Base-by-base conservation (phyloP, 2,329 filamentous ascomycete genomes). In the Aspergillus pseudonomiae region DNA sequence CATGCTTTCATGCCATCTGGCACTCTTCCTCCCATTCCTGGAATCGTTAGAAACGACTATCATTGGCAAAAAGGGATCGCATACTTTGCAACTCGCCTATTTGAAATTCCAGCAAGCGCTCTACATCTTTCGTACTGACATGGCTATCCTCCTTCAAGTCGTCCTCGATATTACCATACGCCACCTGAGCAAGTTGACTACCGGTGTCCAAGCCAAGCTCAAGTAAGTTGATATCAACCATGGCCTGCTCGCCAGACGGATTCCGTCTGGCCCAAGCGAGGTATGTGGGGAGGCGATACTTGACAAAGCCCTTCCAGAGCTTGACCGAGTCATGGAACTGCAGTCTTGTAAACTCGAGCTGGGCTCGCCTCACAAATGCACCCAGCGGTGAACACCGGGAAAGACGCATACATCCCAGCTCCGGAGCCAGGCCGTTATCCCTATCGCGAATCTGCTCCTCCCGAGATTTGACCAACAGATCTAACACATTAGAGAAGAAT, bases 71-170 rank as follows among this genome's bases (percentile, higher is more conserved):
- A 16, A 28, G 24, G 16, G 78, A 82, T 11, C 21, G 65, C 72
- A 39, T 79, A 90, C 91, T 91, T 75, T 97, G 94, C 80, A 97
- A 88, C 75, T 93, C 89, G 67, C 92, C 89, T 43, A 98, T 89
- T 73, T 97, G 94, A 70, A 95, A 96, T 68, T 96, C 92, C 24
- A 98, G 80, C 32, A 97, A 81, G 34, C 86, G 87, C 74, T 96
- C 92, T 9, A 95, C 83, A 73, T 96, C 93, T 68, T 94, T 89
- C 0, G 88, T 88, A 76, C 92, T 95, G 60, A 92, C 84, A 34
- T 77, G 75, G 7, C 75, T 76, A 46, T 79, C 74, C 34, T 80
- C 77, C 28, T 78, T 77, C 11, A 77, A 74, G 19, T 78, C 76
- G 16, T 78, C 73, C 24, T 80, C 76, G 28, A 86, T 73, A 62